Evolutionary conservation across 2,329 filamentous ascomycete species (phyloP).

Genomic region (Pseudogymnoascus sp.): DNA sequence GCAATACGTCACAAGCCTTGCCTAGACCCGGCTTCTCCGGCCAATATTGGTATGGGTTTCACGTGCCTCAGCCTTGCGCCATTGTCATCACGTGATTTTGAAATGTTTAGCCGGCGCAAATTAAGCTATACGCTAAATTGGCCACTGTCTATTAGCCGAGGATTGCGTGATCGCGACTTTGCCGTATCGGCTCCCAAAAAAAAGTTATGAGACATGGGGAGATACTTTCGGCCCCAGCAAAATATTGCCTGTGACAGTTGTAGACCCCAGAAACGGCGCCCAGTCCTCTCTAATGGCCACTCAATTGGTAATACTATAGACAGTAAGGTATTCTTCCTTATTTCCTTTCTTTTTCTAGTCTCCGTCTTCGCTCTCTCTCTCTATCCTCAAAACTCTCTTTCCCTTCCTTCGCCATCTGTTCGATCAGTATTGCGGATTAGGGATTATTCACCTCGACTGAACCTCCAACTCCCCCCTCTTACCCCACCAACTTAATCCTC

Average conservation of each 20-base stretch:
- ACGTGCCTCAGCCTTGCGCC: not conserved
- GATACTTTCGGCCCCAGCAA: conserved; percentile 11
- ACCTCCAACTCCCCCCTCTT: not conserved
- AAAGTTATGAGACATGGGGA: conserved; percentile 13
- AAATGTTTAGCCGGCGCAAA: not conserved
- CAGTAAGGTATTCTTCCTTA: conserved; percentile 7
- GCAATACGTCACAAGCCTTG: not conserved
- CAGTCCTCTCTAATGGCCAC: not conserved
- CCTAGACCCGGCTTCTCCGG: not conserved
- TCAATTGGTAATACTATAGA: not conserved
- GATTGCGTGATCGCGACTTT: conserved; percentile 12
- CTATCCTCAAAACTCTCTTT: conserved; percentile 6
- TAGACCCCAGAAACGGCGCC: conserved; percentile 3
- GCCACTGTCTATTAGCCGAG: not conserved
- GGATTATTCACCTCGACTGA: not conserved
- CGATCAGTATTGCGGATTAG: conserved; percentile 1
- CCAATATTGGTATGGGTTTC: not conserved
- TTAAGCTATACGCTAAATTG: conserved; percentile 7
- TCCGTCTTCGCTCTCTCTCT: conserved; percentile 12
- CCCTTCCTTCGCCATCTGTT: not conserved
- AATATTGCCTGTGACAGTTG: conserved; percentile 5
- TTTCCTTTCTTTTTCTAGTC: conserved; percentile 19
- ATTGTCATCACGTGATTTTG: not conserved
- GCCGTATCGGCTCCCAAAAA: conserved; percentile 14
- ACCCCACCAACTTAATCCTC: not conserved